Percentiles rank a stretch among this genome's conserved stretches.
phyloP scores from a whole-genome alignment of 768 basidiomycete genomes.

The Mycena pura region DNA sequence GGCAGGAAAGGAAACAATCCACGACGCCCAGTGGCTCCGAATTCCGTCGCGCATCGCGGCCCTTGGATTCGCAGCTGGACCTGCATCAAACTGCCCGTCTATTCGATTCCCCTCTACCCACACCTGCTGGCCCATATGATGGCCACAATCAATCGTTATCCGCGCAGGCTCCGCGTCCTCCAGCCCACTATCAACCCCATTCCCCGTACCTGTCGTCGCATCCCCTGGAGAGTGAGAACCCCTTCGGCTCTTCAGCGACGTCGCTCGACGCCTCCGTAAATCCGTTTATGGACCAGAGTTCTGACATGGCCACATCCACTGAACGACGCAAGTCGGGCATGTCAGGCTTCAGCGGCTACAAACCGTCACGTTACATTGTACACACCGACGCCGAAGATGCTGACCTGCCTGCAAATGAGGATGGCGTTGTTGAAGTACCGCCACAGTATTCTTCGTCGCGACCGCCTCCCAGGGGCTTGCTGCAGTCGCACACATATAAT shows the following conservation, averaged over 20 bases:
- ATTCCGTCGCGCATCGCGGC: conserved; percentile 36
- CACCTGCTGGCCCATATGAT: conserved; percentile 19
- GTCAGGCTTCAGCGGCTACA: conserved; percentile 52
- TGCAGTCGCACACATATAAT: background rate
- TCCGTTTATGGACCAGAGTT: conserved; percentile 27
- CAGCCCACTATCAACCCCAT: conserved; percentile 32
- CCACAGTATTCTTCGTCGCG: conserved; percentile 71
- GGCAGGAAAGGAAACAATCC: conserved; percentile 39
- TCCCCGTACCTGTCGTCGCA: conserved; percentile 28
- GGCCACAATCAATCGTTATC: background rate
- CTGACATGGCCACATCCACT: conserved; percentile 40
- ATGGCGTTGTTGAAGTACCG: conserved; percentile 75
- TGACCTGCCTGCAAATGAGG: conserved; percentile 46
- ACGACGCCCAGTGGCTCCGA: conserved; percentile 30
- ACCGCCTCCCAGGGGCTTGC: conserved; percentile 22
- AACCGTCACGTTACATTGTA: conserved; percentile 62
- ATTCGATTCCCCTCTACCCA: conserved; percentile 16
- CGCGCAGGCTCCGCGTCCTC: background rate
- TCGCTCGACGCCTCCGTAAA: conserved; percentile 2
- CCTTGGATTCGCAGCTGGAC: conserved; percentile 46
- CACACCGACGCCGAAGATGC: conserved; percentile 75
- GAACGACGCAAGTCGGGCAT: conserved; percentile 61
- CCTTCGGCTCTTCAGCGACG: background rate
- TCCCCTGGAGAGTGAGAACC: conserved; percentile 9
- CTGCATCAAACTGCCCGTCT: conserved; percentile 25